Evolutionary conservation across 2,329 filamentous ascomycete species (phyloP).

Genomic region (Kalmusia sp.): DNA sequence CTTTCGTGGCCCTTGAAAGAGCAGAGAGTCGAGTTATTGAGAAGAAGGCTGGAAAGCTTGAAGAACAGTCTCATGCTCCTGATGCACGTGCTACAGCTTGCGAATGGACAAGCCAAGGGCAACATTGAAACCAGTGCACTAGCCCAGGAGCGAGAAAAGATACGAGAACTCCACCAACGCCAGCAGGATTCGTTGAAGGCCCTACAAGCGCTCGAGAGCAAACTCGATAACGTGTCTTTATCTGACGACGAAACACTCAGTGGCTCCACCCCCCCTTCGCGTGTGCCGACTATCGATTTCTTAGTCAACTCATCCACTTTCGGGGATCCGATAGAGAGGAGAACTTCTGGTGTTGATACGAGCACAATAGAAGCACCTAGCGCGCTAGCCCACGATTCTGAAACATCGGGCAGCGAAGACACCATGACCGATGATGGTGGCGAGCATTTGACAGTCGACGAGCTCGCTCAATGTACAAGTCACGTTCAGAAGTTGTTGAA

Average conservation of each 20-base stretch:
- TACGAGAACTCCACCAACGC: slow-evolving; percentile 33
- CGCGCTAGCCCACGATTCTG: slow-evolving; percentile 17
- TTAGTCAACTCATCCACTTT: slow-evolving; percentile 12
- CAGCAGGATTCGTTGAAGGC: slow-evolving; percentile 33
- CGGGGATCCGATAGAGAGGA: background rate
- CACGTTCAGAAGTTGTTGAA: slow-evolving; percentile 31
- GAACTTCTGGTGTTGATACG: background rate
- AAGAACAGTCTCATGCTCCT: slow-evolving; percentile 36
- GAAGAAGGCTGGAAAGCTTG: slow-evolving; percentile 32
- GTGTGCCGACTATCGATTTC: slow-evolving; percentile 24
- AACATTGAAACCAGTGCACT: slow-evolving; percentile 21
- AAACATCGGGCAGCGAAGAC: slow-evolving; percentile 28
- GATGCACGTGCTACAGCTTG: slow-evolving; percentile 34
- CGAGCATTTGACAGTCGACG: slow-evolving; percentile 24
- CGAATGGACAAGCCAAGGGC: slow-evolving; percentile 30
- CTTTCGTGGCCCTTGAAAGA: slow-evolving; percentile 34
- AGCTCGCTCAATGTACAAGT: slow-evolving; percentile 27
- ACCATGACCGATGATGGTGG: slow-evolving; percentile 25
- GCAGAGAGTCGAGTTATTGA: slow-evolving; percentile 30
- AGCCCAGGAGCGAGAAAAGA: slow-evolving; percentile 30
- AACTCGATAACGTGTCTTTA: slow-evolving; percentile 21
- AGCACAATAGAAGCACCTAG: background rate
- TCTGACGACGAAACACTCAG: slow-evolving; percentile 23
- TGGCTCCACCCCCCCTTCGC: slow-evolving; percentile 16
- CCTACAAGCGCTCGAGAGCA: slow-evolving; percentile 28